phyloP scores from a whole-genome alignment of 2,329 filamentous ascomycete species.

The Parasarocladium wereldwijsianum region DNA sequence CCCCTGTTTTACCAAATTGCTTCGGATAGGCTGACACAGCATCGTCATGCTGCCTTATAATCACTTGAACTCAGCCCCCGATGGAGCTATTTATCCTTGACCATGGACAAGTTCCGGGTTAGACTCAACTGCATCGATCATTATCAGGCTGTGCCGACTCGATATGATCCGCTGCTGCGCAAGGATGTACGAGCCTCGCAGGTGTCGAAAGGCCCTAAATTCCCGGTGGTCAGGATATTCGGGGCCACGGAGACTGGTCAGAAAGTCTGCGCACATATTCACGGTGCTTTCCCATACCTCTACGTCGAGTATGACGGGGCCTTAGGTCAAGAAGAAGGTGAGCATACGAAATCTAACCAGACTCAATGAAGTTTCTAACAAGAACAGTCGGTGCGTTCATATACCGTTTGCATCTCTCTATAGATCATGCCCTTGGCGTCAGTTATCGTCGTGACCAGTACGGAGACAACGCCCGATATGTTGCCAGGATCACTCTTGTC shows the following conservation, averaged over 20 bases:
- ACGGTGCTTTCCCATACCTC: slow-evolving; percentile 92
- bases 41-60: not conserved
- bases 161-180: slow-evolving; percentile 67
- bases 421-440: slow-evolving; percentile 78
- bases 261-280: slow-evolving; percentile 90
- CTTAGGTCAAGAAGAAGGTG: slow-evolving; percentile 53
- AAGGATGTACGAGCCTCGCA: slow-evolving; percentile 45
- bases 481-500: slow-evolving; percentile 79
- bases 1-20: too few species aligned
- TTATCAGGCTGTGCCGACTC: slow-evolving; percentile 69
- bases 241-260: slow-evolving; percentile 89
- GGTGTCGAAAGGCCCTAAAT: slow-evolving; percentile 49
- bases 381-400: slow-evolving; percentile 58
- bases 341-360: not conserved
- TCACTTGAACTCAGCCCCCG: not conserved
- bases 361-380: slow-evolving; percentile 6
- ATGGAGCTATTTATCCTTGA: slow-evolving; percentile 10
- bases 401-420: slow-evolving; percentile 64
- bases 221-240: slow-evolving; percentile 82
- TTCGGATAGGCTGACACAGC: too few species aligned
- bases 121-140: slow-evolving; percentile 92
- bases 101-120: slow-evolving; percentile 63
- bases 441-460: slow-evolving; percentile 68
- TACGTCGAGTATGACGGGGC: slow-evolving; percentile 73
- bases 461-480: slow-evolving; percentile 52